These are phyloP conservation scores for Juglanconis oblonga DNA, from an alignment of 2,329 filamentous ascomycete genomes.

Conservation along the genomic window DNA sequence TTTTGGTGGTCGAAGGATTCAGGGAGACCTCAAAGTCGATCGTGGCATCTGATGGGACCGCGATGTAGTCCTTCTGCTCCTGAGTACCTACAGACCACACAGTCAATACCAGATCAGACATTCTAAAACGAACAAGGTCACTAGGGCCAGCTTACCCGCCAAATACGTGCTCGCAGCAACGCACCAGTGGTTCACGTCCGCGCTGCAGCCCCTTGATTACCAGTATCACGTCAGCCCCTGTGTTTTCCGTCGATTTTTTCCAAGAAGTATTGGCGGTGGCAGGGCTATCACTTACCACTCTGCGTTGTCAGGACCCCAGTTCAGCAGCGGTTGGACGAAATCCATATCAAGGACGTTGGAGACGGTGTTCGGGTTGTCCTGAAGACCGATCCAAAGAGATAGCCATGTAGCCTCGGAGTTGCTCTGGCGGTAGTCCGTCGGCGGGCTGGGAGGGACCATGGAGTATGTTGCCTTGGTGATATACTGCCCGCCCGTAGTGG, in stretches of 20 bases:
- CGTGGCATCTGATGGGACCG: conserved; percentile 2
- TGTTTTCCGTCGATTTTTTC: not conserved
- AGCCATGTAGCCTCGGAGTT: conserved; percentile 6
- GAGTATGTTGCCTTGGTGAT: conserved; percentile 18
- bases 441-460: conserved; percentile 1
- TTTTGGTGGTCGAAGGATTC: conserved; percentile 2
- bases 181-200: conserved; percentile 5
- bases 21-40: conserved; percentile 14
- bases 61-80: conserved; percentile 8
- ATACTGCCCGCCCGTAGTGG: conserved; percentile 7
- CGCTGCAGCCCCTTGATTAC: conserved; percentile 4
- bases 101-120: no score
- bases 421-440: conserved; percentile 1
- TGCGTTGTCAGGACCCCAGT: conserved; percentile 11
- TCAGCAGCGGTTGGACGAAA: conserved; percentile 18
- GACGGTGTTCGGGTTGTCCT: not conserved
- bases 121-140: no score
- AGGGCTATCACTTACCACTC: not conserved
- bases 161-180: conserved; percentile 15
- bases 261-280: no score
- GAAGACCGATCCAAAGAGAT: conserved; percentile 15
- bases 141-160: not conserved
- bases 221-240: not conserved
- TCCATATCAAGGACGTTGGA: conserved; percentile 11
- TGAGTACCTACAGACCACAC: not conserved